Evolutionary conservation across 768 basidiomycete genomes (phyloP).

Genomic region (Psilocybe cyanescens): DNA sequence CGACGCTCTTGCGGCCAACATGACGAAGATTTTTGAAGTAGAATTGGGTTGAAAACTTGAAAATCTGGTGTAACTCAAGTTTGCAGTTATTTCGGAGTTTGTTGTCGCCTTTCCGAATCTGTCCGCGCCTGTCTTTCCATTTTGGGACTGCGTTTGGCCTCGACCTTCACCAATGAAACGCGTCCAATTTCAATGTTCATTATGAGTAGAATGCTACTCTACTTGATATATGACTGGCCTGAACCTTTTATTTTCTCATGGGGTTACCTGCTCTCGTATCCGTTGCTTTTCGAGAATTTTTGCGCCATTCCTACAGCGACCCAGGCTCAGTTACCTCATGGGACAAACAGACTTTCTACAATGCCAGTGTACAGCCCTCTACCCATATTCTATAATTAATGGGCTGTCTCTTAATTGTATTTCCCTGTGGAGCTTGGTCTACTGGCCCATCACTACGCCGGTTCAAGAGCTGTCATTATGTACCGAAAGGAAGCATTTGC

Average conservation of each 20-base stretch:
- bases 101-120: slow-evolving; percentile 28
- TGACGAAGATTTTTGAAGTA: slow-evolving; percentile 38
- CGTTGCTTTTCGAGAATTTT: not conserved
- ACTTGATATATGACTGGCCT: not conserved
- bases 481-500: too few relatives aligned
- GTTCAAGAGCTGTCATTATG: too few relatives aligned
- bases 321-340: not conserved
- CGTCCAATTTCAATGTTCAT: not conserved
- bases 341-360: not conserved
- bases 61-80: slow-evolving; percentile 24
- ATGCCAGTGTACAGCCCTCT: not conserved
- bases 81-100: slow-evolving; percentile 30
- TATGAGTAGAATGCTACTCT: not conserved
- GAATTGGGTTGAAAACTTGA: slow-evolving; percentile 30
- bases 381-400: not conserved
- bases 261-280: not conserved
- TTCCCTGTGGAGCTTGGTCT: not conserved
- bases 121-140: slow-evolving; percentile 22
- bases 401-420: not conserved
- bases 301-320: not conserved
- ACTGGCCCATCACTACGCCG: not conserved
- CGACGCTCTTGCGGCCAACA: slow-evolving; percentile 69
- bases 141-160: slow-evolving; percentile 10
- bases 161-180: not conserved
- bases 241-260: not conserved